Evolutionary conservation across 768 basidiomycete species (phyloP), one percentile per base, ranked within the genome.

Genomic region (Agrocybe pediades): DNA sequence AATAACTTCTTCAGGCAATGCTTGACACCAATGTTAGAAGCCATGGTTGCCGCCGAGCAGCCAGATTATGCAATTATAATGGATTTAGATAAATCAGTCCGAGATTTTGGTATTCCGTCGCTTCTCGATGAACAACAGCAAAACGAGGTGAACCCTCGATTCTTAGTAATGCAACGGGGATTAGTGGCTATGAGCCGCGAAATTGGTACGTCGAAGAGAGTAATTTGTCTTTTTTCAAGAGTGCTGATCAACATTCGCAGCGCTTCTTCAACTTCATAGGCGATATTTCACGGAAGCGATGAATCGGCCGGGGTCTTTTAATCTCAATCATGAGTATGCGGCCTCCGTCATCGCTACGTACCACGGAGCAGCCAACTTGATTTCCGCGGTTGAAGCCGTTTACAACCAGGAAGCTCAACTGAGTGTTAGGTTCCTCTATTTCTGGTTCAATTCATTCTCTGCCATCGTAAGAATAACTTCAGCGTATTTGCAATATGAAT

Each of bases 401-500:
- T 85, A 80, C 64, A 71, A 78, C 33, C 75, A 79, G 55, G 81
- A 87, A 63, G 79, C 82, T 7, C 80, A 84, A 58, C 67, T 89
- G 46, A 83, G 81, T 56, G 78, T 79, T 47, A 78, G 88, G 25
- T 86, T 87, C 59, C 76, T 87, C 67, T 80, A 83, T 64, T 83
- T 87, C 61, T 91, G 88, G 88, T 85, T 86, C 54, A 87, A 90
- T 62, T 75, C 81, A 17, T 88, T 87, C 65, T 87, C 87, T 41
- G 85, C 85, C 7, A 84, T 84, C 54, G 87, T 87, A 65, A 68
- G 85, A 27, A 15, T 39, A 59, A 23, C 40, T n/a, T 9, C 21
- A 30, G 15, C 3, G 24, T 42, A 8, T 9, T 16, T 41, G 19
- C 26, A 19, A 16, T 17, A 42, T 25, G 54, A 25, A 53, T 50